Conservation (phyloP, 1,139 yeast species). For the Suhomyces yuchorum region DNA sequence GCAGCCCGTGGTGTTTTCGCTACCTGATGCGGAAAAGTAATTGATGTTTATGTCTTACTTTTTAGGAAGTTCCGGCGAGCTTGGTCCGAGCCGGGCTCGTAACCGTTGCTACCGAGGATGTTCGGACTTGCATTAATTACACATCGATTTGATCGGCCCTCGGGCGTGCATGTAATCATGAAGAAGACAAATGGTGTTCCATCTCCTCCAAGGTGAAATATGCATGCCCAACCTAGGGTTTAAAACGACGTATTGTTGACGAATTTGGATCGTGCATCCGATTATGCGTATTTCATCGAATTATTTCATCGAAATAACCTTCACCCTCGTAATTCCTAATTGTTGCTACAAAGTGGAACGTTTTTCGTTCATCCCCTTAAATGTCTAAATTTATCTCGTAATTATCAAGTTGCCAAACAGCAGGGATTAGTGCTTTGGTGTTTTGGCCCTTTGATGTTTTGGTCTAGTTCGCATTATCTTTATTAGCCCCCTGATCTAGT, state of each 20-base stretch:
- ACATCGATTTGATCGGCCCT: not conserved
- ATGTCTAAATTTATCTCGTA: not conserved
- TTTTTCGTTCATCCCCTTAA: not conserved
- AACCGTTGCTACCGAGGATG: conserved; percentile 4
- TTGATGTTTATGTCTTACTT: conserved; percentile 1
- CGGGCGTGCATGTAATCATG: not conserved
- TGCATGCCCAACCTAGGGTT: too few species aligned
- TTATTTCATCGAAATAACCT: too few species aligned
- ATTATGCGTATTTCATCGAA: too few species aligned
- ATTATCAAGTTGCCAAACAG: not conserved
- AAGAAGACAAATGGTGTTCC: not conserved
- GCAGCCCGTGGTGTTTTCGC: not conserved
- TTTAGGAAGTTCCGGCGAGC: not conserved
- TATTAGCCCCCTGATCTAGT: not conserved
- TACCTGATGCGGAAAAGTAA: conserved; percentile 6
- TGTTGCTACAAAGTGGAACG: not conserved
- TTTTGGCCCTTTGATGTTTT: too few species aligned
- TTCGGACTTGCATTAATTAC: not conserved
- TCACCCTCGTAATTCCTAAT: too few species aligned
- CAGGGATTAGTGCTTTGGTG: too few species aligned
- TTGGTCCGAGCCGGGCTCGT: not conserved
- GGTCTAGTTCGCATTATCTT: not conserved
- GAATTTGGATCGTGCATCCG: too few species aligned
- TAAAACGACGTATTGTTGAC: too few species aligned
- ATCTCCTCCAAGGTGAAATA: too few species aligned